These are phyloP conservation scores for Ascochyta clinopodiicola DNA, from an alignment of 2,329 filamentous ascomycete species.

Conservation along the genomic window DNA sequence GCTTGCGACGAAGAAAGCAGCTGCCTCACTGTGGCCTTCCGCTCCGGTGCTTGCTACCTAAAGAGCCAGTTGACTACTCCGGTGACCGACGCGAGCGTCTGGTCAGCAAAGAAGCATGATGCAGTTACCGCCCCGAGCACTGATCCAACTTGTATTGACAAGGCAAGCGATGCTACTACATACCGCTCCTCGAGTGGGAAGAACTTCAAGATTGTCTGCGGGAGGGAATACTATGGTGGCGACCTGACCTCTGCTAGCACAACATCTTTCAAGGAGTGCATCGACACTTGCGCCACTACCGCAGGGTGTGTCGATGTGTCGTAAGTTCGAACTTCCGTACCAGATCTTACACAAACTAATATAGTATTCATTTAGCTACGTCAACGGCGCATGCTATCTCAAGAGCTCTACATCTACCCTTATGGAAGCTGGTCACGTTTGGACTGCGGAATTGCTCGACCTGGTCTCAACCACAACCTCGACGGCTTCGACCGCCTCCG, in stretches of 20 bases:
- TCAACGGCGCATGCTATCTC: conserved; percentile 6
- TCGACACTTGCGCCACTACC: background rate
- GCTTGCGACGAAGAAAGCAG: background rate
- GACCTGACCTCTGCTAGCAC: background rate
- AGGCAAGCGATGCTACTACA: background rate
- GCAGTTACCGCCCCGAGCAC: too few relatives aligned
- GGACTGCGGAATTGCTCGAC: background rate
- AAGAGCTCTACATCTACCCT: background rate
- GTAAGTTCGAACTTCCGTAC: background rate
- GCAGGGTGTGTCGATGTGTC: conserved; percentile 2
- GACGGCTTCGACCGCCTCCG: background rate
- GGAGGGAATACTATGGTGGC: conserved; percentile 1
- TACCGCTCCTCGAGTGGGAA: background rate
- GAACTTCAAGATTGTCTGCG: conserved; percentile 3
- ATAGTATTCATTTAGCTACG: background rate
- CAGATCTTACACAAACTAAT: background rate
- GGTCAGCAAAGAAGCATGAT: conserved; percentile 5
- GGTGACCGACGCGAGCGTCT: background rate
- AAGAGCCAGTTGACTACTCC: background rate
- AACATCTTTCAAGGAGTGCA: conserved; percentile 2
- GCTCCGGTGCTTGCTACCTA: background rate
- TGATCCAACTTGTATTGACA: background rate
- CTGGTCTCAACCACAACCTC: background rate
- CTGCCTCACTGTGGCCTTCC: background rate
- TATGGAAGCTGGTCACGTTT: background rate